These are phyloP conservation scores for Ascochyta pisi DNA, from an alignment of 2,329 filamentous ascomycete genomes.

Conservation along the genomic window DNA sequence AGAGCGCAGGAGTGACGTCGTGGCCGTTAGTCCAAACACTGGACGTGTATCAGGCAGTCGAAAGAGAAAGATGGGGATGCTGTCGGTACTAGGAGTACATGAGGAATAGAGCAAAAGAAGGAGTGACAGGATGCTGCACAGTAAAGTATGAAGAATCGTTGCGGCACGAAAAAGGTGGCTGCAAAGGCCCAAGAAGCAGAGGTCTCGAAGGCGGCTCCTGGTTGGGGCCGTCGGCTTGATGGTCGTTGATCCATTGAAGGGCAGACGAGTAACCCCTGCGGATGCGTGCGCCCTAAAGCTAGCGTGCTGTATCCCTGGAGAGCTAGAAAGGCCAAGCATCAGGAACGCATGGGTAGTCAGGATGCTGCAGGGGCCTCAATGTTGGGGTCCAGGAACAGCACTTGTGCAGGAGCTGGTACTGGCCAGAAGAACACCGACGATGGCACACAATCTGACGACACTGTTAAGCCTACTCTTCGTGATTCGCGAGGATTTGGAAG, in stretches of 20 bases:
- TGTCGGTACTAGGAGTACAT: constrained; percentile 33
- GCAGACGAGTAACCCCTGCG: constrained; percentile 37
- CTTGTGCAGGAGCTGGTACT: constrained; percentile 27
- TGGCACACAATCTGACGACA: constrained; percentile 8
- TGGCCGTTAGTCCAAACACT: constrained; percentile 21
- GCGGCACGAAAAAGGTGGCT: constrained; percentile 34
- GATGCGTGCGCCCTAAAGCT: constrained; percentile 25
- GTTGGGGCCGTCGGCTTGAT: constrained; percentile 39
- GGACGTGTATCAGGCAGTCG: constrained; percentile 11
- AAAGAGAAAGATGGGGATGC: constrained; percentile 31
- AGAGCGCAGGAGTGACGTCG: constrained; percentile 23
- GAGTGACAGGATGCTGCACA: constrained; percentile 34
- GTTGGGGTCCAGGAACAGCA: constrained; percentile 37
- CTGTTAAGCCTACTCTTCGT: constrained; percentile 7
- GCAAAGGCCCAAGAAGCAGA: constrained; percentile 30
- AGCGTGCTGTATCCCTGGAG: constrained; percentile 26
- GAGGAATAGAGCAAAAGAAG: constrained; percentile 29
- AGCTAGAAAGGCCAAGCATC: constrained; percentile 30
- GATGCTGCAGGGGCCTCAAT: constrained; percentile 27
- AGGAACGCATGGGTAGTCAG: constrained; percentile 29
- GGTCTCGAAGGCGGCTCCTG: constrained; percentile 36
- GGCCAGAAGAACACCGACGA: constrained; percentile 21
- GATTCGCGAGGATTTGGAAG: constrained; percentile 15
- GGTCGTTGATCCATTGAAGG: constrained; percentile 40
- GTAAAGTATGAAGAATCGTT: constrained; percentile 38